Evolutionary conservation across 2,329 filamentous ascomycete genomes (phyloP), one percentile per base, ranked within the genome.

Genomic region (Ustulina deusta): DNA sequence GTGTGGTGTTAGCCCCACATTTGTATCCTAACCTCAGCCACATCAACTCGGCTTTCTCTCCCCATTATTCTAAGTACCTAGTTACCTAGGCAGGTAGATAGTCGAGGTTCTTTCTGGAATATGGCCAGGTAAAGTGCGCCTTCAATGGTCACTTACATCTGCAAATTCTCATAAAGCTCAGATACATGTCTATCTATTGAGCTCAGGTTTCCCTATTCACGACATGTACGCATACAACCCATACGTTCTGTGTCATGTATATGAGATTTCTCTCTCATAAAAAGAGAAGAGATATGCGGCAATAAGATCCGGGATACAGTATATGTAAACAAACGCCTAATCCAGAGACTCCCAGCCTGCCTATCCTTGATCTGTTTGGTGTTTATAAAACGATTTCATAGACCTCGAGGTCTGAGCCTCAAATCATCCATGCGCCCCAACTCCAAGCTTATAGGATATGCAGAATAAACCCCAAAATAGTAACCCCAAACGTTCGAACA

Each of bases 371-470:
- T 48, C 54, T 56, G 54, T 59, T 48, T 63, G 54, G 42, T 65
- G 36, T 60, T 49, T 61, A 56, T 48, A 27, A 25, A 34, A 29
- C 32, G 20, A 27, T 48, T 36, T 63, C 40, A 25, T 15, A 10
- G 46, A 52, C 38, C 38, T 32, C 32, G 11, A 49, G 15, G 32
- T 32, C 22, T 20, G 40, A 32, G 25, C 13, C 36, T 29, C 34
- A 61, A 66, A 29, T 40, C 32, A 58, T 29, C n/a, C 38, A 27
- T 13, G 36, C 62, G 48, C 61, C 69, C 32, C 25, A 49, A 71
- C 67, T 70, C 69, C 65, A 63, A 52, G 58, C 64, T 65, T 22
- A 25, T 44, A 22, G 13, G 7, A 38, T 65, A 66, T 55, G 48
- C 32, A 62, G 5, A 42, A 36, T 58, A 34, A 57, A 55, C 25